A percentile compares a stretch with the other conserved stretches of the same genome.
Evolutionary conservation across 192 early-diverging fungal species (phyloP).

Genomic region (Kickxella alabastrina): DNA sequence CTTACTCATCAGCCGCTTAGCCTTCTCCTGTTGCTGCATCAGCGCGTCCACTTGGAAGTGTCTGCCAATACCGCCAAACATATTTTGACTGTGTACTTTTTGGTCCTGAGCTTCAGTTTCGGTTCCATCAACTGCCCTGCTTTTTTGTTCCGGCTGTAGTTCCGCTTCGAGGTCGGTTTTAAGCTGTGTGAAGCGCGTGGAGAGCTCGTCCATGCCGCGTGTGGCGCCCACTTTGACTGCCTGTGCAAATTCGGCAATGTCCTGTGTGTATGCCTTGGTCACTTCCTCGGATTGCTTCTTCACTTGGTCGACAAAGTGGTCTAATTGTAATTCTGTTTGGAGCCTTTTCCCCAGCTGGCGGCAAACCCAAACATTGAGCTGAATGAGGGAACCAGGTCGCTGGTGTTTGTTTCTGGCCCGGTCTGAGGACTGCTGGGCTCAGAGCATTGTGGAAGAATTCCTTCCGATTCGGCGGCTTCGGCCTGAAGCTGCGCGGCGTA

Average conservation of each 20-base stretch:
- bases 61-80: slow-evolving; percentile 15
- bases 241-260: slow-evolving; percentile 46
- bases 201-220: slow-evolving; percentile 38
- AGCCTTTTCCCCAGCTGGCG: slow-evolving; percentile 41
- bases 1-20: slow-evolving; percentile 27
- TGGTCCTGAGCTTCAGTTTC: too few relatives aligned
- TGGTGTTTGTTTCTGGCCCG: background rate
- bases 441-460: slow-evolving; percentile 10
- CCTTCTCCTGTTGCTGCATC: slow-evolving; percentile 22
- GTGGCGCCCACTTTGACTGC: slow-evolving; percentile 33
- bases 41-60: slow-evolving; percentile 27
- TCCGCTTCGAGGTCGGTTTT: slow-evolving; percentile 22
- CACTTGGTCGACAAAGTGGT: slow-evolving; percentile 36
- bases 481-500: slow-evolving; percentile 30
- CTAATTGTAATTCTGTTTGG: slow-evolving; percentile 29
- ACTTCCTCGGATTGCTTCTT: slow-evolving; percentile 45
- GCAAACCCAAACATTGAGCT: slow-evolving; percentile 43
- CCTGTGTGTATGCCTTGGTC: slow-evolving; percentile 43
- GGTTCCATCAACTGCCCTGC: background rate
- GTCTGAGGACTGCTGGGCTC: slow-evolving; percentile 7
- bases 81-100: background rate
- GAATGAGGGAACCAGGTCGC: slow-evolving; percentile 11
- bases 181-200: slow-evolving; percentile 26
- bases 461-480: slow-evolving; percentile 44
- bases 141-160: background rate